A percentile compares a stretch with the other conserved stretches of the same genome.
phyloP scores from a whole-genome alignment of 2,329 filamentous ascomycete species.

The Cordyceps javanica region DNA sequence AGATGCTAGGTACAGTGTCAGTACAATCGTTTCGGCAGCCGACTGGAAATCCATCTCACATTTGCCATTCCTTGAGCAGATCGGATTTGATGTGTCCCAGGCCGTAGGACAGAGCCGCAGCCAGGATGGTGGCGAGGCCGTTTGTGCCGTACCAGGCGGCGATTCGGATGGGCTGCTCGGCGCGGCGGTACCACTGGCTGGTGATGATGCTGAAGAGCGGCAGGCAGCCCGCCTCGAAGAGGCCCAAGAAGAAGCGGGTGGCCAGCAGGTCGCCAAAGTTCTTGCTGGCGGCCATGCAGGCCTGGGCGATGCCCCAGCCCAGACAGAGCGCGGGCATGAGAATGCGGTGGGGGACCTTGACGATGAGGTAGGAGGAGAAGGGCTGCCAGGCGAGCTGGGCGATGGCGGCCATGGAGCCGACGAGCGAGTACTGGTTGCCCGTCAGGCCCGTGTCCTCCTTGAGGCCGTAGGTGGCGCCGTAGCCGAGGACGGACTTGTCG shows the following conservation, averaged over 20 bases:
- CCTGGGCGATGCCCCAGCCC: constrained; percentile 38
- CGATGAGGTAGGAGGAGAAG: constrained; percentile 53
- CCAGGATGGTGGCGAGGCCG: constrained; percentile 50
- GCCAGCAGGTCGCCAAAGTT: constrained; percentile 43
- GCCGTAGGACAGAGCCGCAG: constrained; percentile 49
- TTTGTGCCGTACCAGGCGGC: constrained; percentile 63
- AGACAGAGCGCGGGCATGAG: constrained; percentile 47
- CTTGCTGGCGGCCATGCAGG: constrained; percentile 40
- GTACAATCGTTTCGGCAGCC: background rate
- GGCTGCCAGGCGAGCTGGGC: constrained; percentile 57
- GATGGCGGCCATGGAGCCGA: constrained; percentile 52
- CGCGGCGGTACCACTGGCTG: constrained; percentile 40
- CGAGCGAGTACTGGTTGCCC: constrained; percentile 49
- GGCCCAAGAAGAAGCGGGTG: constrained; percentile 41
- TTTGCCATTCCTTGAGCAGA: constrained; percentile 14
- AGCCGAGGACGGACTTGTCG: constrained; percentile 54
- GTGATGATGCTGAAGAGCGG: constrained; percentile 43
- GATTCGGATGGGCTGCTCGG: constrained; percentile 56
- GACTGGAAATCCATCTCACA: background rate
- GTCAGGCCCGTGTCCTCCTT: constrained; percentile 42
- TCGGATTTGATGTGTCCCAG: constrained; percentile 44
- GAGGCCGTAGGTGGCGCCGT: constrained; percentile 51
- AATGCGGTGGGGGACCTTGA: constrained; percentile 53
- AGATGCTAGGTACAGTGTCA: constrained; percentile 32
- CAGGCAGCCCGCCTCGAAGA: constrained; percentile 47